Base-by-base conservation (phyloP, 1,139 yeast genomes). In the Waltiozyma sp. region DNA sequence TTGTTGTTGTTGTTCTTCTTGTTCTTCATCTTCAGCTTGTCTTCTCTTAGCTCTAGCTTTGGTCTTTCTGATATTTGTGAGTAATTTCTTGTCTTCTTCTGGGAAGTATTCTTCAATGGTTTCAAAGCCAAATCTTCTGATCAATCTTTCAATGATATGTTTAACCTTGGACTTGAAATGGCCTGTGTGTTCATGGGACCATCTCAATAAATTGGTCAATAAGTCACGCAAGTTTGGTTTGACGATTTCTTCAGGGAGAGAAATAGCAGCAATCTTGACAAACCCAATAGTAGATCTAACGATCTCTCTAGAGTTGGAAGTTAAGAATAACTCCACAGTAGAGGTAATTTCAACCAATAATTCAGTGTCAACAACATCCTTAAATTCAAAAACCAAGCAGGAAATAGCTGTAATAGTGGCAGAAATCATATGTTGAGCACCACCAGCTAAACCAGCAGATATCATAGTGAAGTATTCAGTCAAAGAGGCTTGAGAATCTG, bases 181-280 rank as follows among this genome's bases (percentile, higher is more conserved):
- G 37, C 94, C 94, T 57, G 86, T 86, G 64, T 89, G 96, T 61
- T 88, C 97, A 61, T 87, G 94, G 38, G 96, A 86, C 94, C 97
- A 89, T 51, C 79, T 79, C 75, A 91, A 71, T 55, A 91, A 71
- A 55, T 85, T 81, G 36, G 73, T 69, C 45, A 91, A 69, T 44
- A 91, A 66, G 21, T 74, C 80, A 39, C 72, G 69, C 56, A 93
- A 73, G 53, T 82, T 79, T 10, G 79, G 73, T 55, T 73, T 75
- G 43, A 91, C 80, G 53, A 81, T 61, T 23, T 84, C 95, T 50
- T 77, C 83, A 8, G 97, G 96, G 46, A 91, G 72, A 15, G 89
- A 76, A 49, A 89, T 72, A 23, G 88, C 83, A 52, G 93, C 88
- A 42, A 91, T 94, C 62, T 91, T 91, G 46, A 88, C 89, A 57